phyloP scores from a whole-genome alignment of 768 basidiomycete species.

The Gyrodon lividus region DNA sequence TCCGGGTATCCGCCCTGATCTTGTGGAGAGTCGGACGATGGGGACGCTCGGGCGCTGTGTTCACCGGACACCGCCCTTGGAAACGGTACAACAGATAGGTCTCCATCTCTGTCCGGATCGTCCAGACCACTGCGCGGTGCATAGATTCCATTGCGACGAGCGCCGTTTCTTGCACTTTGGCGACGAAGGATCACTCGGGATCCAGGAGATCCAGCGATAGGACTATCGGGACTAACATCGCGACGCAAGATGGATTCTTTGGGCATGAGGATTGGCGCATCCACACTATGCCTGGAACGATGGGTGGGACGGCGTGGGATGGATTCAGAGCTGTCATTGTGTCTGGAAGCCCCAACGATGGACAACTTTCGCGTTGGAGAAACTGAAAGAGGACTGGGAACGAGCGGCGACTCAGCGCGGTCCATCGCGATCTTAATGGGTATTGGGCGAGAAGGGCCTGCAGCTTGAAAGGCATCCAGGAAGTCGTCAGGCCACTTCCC shows the following conservation, averaged over 20 bases:
- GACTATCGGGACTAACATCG: slow-evolving; percentile 60
- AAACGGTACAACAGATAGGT: slow-evolving; percentile 57
- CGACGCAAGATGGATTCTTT: slow-evolving; percentile 47
- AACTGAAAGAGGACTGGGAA: slow-evolving; percentile 39
- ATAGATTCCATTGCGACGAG: slow-evolving; percentile 48
- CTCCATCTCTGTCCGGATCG: slow-evolving; percentile 33
- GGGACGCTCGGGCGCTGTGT: slow-evolving; percentile 32
- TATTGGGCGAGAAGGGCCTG: slow-evolving; percentile 29
- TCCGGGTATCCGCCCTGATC: slow-evolving; percentile 28
- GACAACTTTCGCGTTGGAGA: slow-evolving; percentile 57
- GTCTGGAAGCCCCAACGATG: slow-evolving; percentile 44
- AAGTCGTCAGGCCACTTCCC: slow-evolving; percentile 87
- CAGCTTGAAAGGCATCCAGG: slow-evolving; percentile 51
- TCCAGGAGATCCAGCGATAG: slow-evolving; percentile 32
- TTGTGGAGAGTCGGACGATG: slow-evolving; percentile 38
- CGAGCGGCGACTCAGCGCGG: slow-evolving; percentile 19
- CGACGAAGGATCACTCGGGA: slow-evolving; percentile 54
- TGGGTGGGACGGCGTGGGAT: slow-evolving; percentile 58
- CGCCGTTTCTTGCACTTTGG: slow-evolving; percentile 51
- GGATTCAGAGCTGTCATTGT: slow-evolving; percentile 48
- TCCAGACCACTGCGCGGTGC: slow-evolving; percentile 40
- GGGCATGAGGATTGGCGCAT: slow-evolving; percentile 47
- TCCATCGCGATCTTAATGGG: slow-evolving; percentile 23
- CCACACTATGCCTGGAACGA: slow-evolving; percentile 63
- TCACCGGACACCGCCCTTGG: slow-evolving; percentile 61